phyloP scores from a whole-genome alignment of 345 rosid species.

The Citrus unshiu region DNA sequence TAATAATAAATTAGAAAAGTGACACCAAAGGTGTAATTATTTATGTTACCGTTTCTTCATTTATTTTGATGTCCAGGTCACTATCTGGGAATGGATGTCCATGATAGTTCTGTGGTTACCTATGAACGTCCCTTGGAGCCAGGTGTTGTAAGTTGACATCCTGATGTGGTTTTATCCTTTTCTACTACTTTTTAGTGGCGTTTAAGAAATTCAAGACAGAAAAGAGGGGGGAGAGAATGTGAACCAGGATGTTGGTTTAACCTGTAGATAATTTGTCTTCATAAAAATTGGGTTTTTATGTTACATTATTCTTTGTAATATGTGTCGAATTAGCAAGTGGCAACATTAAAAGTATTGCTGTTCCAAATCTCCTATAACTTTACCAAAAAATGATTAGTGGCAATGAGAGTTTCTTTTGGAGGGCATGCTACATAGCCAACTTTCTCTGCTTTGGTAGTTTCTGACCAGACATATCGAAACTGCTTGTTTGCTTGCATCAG shows the following conservation, averaged over 20 bases:
- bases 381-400: neutral
- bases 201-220: neutral
- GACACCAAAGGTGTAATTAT: neutral
- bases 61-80: slow-evolving; percentile 60
- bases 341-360: neutral
- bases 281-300: neutral
- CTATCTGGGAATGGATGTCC: slow-evolving; percentile 98
- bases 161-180: neutral
- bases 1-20: neutral
- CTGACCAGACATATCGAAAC: neutral
- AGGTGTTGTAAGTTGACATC: slow-evolving; percentile 72
- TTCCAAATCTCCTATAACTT: neutral
- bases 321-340: neutral
- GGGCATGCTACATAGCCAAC: neutral
- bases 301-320: neutral
- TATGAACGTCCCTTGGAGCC: slow-evolving; percentile 77
- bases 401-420: neutral
- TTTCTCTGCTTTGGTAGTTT: neutral
- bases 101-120: slow-evolving; percentile 73
- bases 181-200: neutral
- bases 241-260: neutral
- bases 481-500: neutral
- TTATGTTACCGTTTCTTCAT: neutral
- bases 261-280: neutral
- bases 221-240: neutral